Evolutionary conservation across 108 stramenopile genomes (phyloP), one percentile per base, ranked within the genome.

Genomic region (Epipyxis sp.): DNA sequence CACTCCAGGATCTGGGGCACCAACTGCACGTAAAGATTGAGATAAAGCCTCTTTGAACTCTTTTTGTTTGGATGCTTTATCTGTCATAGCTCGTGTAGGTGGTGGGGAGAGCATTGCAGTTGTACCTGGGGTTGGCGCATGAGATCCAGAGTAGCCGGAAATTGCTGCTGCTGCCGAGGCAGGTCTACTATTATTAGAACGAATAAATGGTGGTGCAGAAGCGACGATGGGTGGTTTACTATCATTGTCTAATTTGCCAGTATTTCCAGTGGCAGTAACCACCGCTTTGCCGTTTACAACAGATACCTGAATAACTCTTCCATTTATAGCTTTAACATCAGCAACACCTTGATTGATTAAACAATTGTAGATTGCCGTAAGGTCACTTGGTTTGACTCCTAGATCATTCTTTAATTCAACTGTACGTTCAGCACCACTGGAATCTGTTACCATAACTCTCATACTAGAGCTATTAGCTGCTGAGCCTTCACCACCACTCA

Each of bases 261-360:
- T n/a, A 29, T 77, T 59, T 29, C 59, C 57, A 20, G n/a, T 30
- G 0, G 59, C 39, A 6, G 58, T 32, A 30, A 77, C 76, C 20
- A 59, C 58, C n/a, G 59, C 76, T 59, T 59, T 10, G 6, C 76
- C 76, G 32, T 77, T 77, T 20, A 77, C 1, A 58, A 59, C 59
- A 29, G 59, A 10, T 6, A 59, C 34, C 16, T 77, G 59, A 39
- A 77, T 77, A 32, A 34, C 0, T 16, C 34, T 77, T 39, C 32
- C 59, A 34, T 59, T 77, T 10, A 59, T 59, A 59, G 59, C 32
- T 13, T 20, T 10, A 45, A 74, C 25, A 35, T 44, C 46, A 0
- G 29, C 76, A 29, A 1, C 39, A 37, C 76, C 76, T 59, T 77
- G 59, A 39, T 57, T 30, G 29, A 30, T 29, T 77, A 77, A 59